Evolutionary conservation across 257 asterid genomes (phyloP), one percentile per base, ranked within the genome.

Genomic region (Solanum okadae): DNA sequence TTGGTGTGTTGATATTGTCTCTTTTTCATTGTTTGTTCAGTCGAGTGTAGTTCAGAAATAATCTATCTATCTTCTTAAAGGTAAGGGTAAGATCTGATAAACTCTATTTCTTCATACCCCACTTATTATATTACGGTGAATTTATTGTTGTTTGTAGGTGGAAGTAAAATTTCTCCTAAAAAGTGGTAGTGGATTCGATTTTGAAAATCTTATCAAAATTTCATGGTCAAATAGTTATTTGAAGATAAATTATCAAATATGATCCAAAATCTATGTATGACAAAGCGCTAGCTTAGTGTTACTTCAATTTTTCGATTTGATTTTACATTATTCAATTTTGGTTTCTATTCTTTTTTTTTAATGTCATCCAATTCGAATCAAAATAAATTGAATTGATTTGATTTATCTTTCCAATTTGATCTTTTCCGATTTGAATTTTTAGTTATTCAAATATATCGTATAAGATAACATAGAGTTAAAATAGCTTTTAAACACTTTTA

Each of bases 41-140:
- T 1, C 8, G 18, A 25, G 33, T n/a, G 16, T 65, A 0, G 13
- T 65, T 65, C 2, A 0, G 0, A 65, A 65, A 65, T 10, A n/a
- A 5, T 5, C 4, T 10, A 11, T 65, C 18, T 65, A 5, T 0
- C 4, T 25, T 25, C 15, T 65, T 7, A 25, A 65, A 25, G 9
- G 4, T 25, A 65, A 25, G 18, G 3, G 2, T 65, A 65, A 25
- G 4, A 3, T n/a, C 3, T 5, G 3, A 13, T 25, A 25, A 3
- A 25, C 8, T 65, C 2, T 11, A 25, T 25, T 2, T 10, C 3
- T 25, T 1, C 16, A 0, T 1, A 25, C 2, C 4, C 3, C 2
- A 10, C 6, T 63, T n/a, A 63, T n/a, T 11, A 10, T 5, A 10
- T 63, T 63, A 10, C 31, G 3, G 2, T 11, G 3, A n/a, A n/a